These are phyloP conservation scores for Rhynchosporium agropyri DNA, from an alignment of 2,329 filamentous ascomycete species.

Conservation along the genomic window DNA sequence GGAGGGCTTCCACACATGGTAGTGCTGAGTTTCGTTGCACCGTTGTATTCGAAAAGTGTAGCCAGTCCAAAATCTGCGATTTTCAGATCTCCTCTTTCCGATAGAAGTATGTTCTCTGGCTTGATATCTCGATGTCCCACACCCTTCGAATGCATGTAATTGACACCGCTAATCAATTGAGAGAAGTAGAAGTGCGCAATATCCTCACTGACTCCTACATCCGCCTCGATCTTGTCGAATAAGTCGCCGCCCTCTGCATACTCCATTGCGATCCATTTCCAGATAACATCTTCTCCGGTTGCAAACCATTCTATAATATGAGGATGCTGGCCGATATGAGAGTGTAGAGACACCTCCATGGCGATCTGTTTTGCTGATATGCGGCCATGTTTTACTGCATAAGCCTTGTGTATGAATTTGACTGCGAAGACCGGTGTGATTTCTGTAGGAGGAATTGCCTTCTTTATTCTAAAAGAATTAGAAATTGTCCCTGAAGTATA, in stretches of 20 bases:
- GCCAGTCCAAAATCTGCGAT: conserved; percentile 97
- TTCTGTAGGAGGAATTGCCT: conserved; percentile 75
- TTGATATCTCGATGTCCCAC: conserved; percentile 91
- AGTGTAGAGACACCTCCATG: conserved; percentile 90
- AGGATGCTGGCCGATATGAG: conserved; percentile 82
- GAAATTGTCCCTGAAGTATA: conserved; percentile 4
- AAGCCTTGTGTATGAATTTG: conserved; percentile 98
- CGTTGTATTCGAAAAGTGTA: conserved; percentile 89
- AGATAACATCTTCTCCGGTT: conserved; percentile 79
- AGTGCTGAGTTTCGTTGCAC: conserved; percentile 76
- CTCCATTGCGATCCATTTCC: conserved; percentile 99
- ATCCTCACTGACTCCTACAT: conserved; percentile 90
- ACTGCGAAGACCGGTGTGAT: conserved; percentile 85
- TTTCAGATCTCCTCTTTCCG: conserved; percentile 82
- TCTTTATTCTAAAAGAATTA: conserved; percentile 61
- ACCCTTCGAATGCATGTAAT: conserved; percentile 94
- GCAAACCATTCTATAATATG: conserved; percentile 95
- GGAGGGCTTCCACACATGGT: conserved; percentile 95
- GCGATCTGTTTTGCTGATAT: conserved; percentile 86
- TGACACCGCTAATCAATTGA: conserved; percentile 86
- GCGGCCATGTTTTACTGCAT: conserved; percentile 85
- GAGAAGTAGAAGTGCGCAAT: conserved; percentile 96
- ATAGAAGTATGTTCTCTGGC: conserved; percentile 93
- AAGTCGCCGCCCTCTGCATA: conserved; percentile 92
- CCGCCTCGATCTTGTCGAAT: conserved; percentile 99